Evolutionary conservation across 2,329 filamentous ascomycete species (phyloP), one percentile per base, ranked within the genome.

Genomic region (Dothideomycetidae sp.): DNA sequence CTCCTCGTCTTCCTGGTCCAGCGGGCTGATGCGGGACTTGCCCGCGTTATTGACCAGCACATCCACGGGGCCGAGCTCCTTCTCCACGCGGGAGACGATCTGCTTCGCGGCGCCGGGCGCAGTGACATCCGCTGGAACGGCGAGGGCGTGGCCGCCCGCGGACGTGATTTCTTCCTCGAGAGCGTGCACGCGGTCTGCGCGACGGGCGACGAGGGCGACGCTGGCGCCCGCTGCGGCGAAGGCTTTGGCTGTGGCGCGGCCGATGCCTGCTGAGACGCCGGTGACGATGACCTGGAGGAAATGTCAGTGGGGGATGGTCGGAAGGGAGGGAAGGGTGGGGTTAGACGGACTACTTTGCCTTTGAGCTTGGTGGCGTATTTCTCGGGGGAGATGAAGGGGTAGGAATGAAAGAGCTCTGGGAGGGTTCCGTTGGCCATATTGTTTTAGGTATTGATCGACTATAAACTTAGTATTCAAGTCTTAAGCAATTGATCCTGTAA

Each of bases 361-460:
- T 48, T 39, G 12, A 48, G 44, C 36, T 44, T 47, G 19, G 43
- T 44, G 9, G 40, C 40, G 33, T 43, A 47, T 33, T 42, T 44
- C 19, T 43, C 30, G 3, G 42, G 41, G 10, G 43, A 34, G 13
- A 48, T 46, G 37, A 42, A 45, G 10, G 41, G 31, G 16, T 49
- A 48, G 13, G 38, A 41, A 11, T 44, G 37, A 26, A 39, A 40
- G 19, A 41, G 10, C 3, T 10, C 15, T 5, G 31, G 31, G 10
- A 40, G 32, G 3, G 14, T 29, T 12, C 19, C 17, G 23, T n/a
- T n/a, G n/a, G n/a, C n/a, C n/a, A n/a, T n/a, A n/a, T n/a, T n/a
- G n/a, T n/a, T n/a, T n/a, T n/a, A n/a, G n/a, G n/a, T n/a, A n/a
- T n/a, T n/a, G n/a, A n/a, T n/a, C n/a, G n/a, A n/a, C n/a, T n/a